phyloP scores from a whole-genome alignment of 306 rosid genomes.

The cucumber (Cucumis sativus) region DNA sequence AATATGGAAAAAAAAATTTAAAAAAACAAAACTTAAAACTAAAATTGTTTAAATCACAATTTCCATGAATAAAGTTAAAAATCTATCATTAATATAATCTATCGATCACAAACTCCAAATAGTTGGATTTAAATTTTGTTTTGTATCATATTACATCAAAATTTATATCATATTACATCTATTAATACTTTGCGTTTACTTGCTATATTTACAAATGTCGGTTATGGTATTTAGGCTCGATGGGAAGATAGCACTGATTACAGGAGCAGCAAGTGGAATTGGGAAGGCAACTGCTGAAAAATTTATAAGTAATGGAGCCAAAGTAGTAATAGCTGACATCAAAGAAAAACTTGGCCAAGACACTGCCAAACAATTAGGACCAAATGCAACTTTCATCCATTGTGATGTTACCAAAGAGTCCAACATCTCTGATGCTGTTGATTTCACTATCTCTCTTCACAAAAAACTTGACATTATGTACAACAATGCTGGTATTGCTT shows the following conservation, averaged over 20 bases:
- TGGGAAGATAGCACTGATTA: constrained; percentile 84
- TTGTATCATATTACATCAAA: too few relatives aligned
- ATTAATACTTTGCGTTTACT: too few relatives aligned
- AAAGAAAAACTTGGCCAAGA: constrained; percentile 46
- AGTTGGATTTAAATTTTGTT: too few relatives aligned
- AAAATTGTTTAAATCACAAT: too few relatives aligned
- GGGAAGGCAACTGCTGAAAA: constrained; percentile 65
- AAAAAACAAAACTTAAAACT: too few relatives aligned
- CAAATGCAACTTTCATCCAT: constrained; percentile 44
- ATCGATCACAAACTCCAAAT: too few relatives aligned
- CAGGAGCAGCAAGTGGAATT: constrained; percentile 90
- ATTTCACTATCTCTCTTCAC: constrained; percentile 45
- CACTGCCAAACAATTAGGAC: constrained; percentile 53
- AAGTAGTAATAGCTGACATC: constrained; percentile 75
- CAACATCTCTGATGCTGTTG: constrained; percentile 61
- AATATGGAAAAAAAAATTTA: too few relatives aligned
- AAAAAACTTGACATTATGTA: constrained; percentile 70
- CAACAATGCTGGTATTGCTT: constrained; percentile 74
- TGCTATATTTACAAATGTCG: not conserved
- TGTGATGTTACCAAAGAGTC: constrained; percentile 74
- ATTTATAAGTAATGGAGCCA: constrained; percentile 78
- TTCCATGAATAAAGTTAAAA: too few relatives aligned
- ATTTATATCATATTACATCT: too few relatives aligned
- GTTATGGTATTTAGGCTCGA: constrained; percentile 38
- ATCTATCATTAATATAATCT: too few relatives aligned